phyloP scores from a whole-genome alignment of 345 rosid genomes.

The Syzygium aqueum region DNA sequence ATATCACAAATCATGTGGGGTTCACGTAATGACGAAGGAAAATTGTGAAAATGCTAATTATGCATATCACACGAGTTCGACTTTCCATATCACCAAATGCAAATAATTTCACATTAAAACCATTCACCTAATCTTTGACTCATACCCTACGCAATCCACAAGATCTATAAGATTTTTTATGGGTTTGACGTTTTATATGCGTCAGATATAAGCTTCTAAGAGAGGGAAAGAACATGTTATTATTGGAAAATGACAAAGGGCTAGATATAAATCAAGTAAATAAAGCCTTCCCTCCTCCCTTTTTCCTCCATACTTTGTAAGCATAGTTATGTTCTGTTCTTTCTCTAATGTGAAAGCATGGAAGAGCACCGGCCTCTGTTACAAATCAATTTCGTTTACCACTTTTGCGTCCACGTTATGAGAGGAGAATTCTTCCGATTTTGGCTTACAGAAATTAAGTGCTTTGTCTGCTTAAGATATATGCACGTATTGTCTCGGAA shows the following conservation, averaged over 20 bases:
- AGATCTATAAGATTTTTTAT: neutral
- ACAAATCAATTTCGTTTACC: neutral
- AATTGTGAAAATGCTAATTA: neutral
- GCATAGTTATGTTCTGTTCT: neutral
- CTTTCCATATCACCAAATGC: neutral
- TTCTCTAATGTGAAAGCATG: neutral
- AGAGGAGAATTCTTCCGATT: neutral
- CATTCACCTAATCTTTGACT: neutral
- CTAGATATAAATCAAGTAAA: neutral
- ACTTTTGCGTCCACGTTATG: neutral
- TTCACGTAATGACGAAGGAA: too few species aligned
- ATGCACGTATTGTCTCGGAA: neutral
- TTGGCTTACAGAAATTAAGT: neutral
- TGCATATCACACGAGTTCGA: neutral
- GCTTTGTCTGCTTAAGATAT: neutral
- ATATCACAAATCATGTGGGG: rapidly evolving
- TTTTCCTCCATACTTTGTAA: neutral
- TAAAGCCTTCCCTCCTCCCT: neutral
- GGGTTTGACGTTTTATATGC: neutral
- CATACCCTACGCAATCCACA: neutral
- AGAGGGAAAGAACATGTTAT: neutral
- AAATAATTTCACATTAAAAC: rapidly evolving
- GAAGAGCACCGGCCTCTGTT: neutral
- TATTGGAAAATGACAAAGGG: rapidly evolving
- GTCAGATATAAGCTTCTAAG: neutral